Evolutionary conservation across 306 rosid species (phyloP), one percentile per base, ranked within the genome.

Genomic region (Crotalaria pallida): DNA sequence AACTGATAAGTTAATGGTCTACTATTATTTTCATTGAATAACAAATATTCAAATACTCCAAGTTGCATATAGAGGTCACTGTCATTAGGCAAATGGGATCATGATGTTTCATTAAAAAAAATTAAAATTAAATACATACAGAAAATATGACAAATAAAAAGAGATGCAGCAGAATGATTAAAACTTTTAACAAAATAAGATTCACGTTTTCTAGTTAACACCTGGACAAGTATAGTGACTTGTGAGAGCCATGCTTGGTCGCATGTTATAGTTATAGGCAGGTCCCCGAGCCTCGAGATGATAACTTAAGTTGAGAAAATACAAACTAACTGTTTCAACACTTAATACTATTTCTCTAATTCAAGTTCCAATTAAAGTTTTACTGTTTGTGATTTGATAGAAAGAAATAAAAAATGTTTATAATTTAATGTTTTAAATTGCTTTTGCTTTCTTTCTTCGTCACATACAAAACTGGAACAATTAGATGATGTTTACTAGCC

Each of bases 261-360:
- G 57, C 67, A 52, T 67, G 36, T 48, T 21, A 19, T 50, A 48
- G 26, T 66, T 68, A 5, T 69, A 80, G 75, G 55, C 68, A 66
- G 80, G 87, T 74, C 82, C 84, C 83, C 56, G 64, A 68, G 81
- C 65, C 72, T 77, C 72, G 77, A 79, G 48, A 71, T 66, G 26
- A 48, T 49, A 66, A 75, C 74, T 63, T 56, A 2, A 44, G 55
- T 60, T 57, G 31, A 64, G 71, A 74, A 78, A 38, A 69, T 73
- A 74, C 41, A 79, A 67, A 67, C 17, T 13, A 63, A 72, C 49
- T 26, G 29, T 26, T 26, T 26, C 29, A 3, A 1, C n/a, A n/a
- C n/a, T n/a, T n/a, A n/a, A n/a, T n/a, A n/a, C n/a, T n/a, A n/a
- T n/a, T n/a, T 60, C 36, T 43, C 18, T 3, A 0, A 9, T 70